phyloP scores from a whole-genome alignment of 2,329 filamentous ascomycete species.

The Trichoderma arundinaceum region DNA sequence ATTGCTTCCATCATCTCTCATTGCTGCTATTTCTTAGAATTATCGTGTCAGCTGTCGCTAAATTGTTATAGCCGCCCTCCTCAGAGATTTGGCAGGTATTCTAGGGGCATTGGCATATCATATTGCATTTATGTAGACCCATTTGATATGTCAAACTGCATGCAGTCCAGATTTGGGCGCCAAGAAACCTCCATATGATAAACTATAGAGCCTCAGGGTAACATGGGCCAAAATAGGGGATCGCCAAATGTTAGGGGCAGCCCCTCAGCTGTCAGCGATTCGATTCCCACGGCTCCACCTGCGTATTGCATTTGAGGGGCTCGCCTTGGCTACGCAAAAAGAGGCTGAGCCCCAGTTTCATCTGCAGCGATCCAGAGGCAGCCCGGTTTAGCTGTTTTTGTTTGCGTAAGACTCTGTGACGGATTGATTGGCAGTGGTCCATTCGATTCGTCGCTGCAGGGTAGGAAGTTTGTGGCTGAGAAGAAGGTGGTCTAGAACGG shows the following conservation, averaged over 20 bases:
- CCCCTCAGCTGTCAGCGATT: slow-evolving; percentile 5
- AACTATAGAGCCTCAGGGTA: too few species aligned
- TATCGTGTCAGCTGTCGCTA: not conserved
- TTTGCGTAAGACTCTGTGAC: not conserved
- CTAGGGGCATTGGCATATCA: too few species aligned
- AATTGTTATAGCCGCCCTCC: too few species aligned
- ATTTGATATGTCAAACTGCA: too few species aligned
- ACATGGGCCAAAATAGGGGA: slow-evolving; percentile 15
- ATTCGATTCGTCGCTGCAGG: slow-evolving; percentile 3
- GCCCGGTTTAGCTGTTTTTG: not conserved
- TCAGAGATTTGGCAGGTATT: too few species aligned
- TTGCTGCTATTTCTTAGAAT: too few species aligned
- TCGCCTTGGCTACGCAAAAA: slow-evolving; percentile 1
- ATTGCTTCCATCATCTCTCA: too few species aligned
- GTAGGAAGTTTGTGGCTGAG: not conserved
- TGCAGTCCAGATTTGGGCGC: too few species aligned
- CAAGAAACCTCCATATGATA: too few species aligned
- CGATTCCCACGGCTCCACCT: slow-evolving; percentile 14
- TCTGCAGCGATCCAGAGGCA: slow-evolving; percentile 18
- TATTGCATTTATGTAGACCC: too few species aligned
- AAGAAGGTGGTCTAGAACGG: not conserved
- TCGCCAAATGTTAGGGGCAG: slow-evolving; percentile 8
- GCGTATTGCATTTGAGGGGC: slow-evolving; percentile 10
- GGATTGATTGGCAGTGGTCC: not conserved
- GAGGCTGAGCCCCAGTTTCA: slow-evolving; percentile 23